Base-by-base conservation (phyloP, 352 stramenopile species). In the Phytophthora melonis region DNA sequence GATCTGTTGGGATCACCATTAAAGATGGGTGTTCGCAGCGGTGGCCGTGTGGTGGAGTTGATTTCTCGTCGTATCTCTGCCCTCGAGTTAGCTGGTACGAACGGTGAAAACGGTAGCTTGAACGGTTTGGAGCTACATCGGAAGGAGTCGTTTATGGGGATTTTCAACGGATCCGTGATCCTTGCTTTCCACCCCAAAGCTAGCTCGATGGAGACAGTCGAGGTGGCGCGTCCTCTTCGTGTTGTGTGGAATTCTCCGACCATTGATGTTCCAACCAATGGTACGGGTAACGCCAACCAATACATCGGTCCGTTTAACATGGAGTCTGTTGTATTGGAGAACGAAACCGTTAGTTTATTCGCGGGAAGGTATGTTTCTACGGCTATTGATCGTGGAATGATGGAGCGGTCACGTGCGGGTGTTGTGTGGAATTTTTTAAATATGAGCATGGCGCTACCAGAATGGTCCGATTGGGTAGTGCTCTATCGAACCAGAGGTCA, bases 381-480 rank as follows among this genome's bases (percentile, higher is more conserved):
- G 3, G 57, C 65, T n/a, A 2, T 67, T n/a, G 36, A 49, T 21
- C 50, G 39, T 57, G 11, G 47, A 34, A 19, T 13, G 6, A 14
- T 57, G 53, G 39, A 30, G 27, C 27, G 3, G 27, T 32, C 27
- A 7, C 27, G 27, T 5, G 3, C 27, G 3, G 27, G 27, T 6
- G 27, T 5, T 32, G 27, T 32, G 27, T 32, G 27, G 27, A 32
- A 5, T 21, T 10, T 58, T 68, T 36, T 11, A 18, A 56, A 32
- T 63, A 53, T 68, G 13, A 25, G 39, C 3, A 5, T 74, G 10
- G 53, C 30, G 18, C 53, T 68, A 14, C 11, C 59, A 2, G 43
- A 63, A 30, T 68, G 53, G 66, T 63, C 52, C 2, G 30, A 64
- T 23, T 74, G 66, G 66, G 59, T 68, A 6, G 16, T 74, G 14